phyloP scores from a whole-genome alignment of 495 filamentous ascomycete genomes.

The Daldinia concentrica region DNA sequence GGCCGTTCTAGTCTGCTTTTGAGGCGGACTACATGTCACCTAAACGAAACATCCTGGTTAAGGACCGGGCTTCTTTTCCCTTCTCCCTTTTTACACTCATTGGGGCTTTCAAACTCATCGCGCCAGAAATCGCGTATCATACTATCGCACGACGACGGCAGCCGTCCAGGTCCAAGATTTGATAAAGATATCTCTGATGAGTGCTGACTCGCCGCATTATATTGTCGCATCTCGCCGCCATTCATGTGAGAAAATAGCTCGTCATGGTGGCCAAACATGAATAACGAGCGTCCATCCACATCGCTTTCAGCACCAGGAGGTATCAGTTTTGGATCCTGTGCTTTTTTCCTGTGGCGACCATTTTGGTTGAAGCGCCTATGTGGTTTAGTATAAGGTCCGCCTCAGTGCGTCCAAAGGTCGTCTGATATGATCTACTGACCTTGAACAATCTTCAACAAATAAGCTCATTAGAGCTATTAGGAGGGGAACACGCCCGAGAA shows the following conservation, averaged over 20 bases:
- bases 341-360: conserved; percentile 4
- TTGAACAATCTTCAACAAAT: conserved; percentile 27
- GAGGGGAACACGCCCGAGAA: conserved; percentile 15
- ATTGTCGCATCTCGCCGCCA: conserved; percentile 28
- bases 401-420: neutral
- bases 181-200: conserved; percentile 44
- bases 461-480: conserved; percentile 22
- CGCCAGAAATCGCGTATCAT: conserved; percentile 39
- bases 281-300: neutral
- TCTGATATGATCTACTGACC: conserved; percentile 14
- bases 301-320: neutral
- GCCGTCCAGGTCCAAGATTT: conserved; percentile 21
- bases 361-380: conserved; percentile 3
- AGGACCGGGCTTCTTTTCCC: neutral
- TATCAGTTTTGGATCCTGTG: neutral
- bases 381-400: neutral
- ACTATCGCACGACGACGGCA: conserved; percentile 41
- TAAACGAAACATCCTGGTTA: neutral
- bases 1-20: neutral
- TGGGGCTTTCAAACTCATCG: neutral
- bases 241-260: conserved; percentile 26
- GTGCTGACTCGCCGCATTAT: conserved; percentile 28
- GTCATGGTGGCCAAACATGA: neutral
- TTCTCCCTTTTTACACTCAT: neutral
- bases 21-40: neutral